Base-by-base conservation (phyloP, 2,329 filamentous ascomycete species). In the Fusarium liriodendri region DNA sequence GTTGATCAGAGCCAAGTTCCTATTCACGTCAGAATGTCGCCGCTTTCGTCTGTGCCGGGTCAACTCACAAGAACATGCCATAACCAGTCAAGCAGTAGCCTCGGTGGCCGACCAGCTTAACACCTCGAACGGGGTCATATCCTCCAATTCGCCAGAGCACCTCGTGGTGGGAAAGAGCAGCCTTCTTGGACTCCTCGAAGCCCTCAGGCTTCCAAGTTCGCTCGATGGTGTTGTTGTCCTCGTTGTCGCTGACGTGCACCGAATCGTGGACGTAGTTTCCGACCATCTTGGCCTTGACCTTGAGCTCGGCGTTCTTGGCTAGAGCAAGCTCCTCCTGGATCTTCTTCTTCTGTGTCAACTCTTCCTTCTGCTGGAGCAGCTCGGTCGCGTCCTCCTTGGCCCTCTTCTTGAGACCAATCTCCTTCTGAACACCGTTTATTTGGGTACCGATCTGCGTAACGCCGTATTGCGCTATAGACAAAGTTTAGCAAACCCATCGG, bases 351-450 rank as follows among this genome's bases (percentile, higher is more conserved):
- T 94, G 92, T 79, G 95, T 92, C 58, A 98, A 85, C 5, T 91
- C 90, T 60, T 88, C 87, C 84, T 98, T 98, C 82, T 96, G 87
- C 80, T 92, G 87, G 67, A 98, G 87, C 70, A 98, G 87, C 45
- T 95, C 93, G 76, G 90, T 90, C 45, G 95, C 95, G 82, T 96
- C 91, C 85, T 97, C 95, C 87, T 98, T 98, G 77, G 92, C 92
- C 90, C 97, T 98, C 87, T 97, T 98, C 88, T 96, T 97, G 79
- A 90, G 87, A 20, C 94, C 95, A 80, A 98, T 97, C 82, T 95
- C 91, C 85, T 97, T 98, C 83, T 97, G 94, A 33, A 95, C 89
- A 22, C 90, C 91, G 85, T 98, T 98, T 84, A 98, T 95, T 85
- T 94, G 91, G 78, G 91, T 91, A 76, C 93, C 93, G 77, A 97